phyloP scores from a whole-genome alignment of 371 early-diverging fungal species.

The Parasitella parasitica region DNA sequence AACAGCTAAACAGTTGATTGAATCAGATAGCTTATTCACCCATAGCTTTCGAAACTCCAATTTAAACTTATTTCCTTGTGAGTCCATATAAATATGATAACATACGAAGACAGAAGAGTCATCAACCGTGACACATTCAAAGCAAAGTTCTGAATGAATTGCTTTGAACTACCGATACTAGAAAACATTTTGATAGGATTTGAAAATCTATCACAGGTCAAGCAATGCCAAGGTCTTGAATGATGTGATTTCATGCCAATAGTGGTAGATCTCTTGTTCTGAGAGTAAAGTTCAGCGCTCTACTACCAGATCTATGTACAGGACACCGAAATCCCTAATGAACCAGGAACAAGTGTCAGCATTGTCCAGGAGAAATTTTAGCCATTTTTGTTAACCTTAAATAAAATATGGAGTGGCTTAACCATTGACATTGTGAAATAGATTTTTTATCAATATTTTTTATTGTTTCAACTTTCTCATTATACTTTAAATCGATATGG shows the following conservation, averaged over 20 bases:
- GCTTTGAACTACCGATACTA: not conserved
- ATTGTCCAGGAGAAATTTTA: too few species aligned
- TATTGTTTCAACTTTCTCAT: not conserved
- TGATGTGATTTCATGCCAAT: too few species aligned
- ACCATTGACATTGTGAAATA: not conserved
- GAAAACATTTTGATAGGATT: too few species aligned
- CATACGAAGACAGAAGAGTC: not conserved
- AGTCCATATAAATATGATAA: not conserved
- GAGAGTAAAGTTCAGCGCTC: too few species aligned
- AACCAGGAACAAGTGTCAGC: too few species aligned
- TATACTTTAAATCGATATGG: not conserved
- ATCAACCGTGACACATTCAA: not conserved
- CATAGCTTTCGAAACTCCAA: constrained; percentile 29
- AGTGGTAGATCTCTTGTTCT: too few species aligned
- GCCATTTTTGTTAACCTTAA: too few species aligned
- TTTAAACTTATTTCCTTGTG: not conserved
- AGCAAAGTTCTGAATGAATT: not conserved
- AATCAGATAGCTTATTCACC: constrained; percentile 37
- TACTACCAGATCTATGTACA: too few species aligned
- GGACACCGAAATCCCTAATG: too few species aligned
- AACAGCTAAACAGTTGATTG: constrained; percentile 44
- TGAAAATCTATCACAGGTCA: too few species aligned
- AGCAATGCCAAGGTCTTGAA: too few species aligned
- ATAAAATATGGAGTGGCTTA: not conserved
- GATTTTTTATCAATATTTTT: too few species aligned